Conservation (phyloP, 129 eudicot genomes). For the Chrysanthemum makinoi region DNA sequence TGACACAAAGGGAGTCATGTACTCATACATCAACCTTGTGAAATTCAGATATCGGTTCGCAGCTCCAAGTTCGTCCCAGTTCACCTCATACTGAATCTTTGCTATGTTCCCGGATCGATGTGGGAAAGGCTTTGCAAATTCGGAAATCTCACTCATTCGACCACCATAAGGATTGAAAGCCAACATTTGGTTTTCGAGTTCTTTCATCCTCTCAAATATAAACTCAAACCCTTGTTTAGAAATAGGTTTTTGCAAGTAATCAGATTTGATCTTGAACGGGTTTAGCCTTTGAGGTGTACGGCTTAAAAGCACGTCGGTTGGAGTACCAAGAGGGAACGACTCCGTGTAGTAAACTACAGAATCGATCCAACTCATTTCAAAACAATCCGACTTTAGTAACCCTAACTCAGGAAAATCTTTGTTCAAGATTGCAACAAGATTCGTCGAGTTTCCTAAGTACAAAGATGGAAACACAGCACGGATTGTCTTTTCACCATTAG, state of each 20-base stretch:
- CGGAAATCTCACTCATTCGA: slow-evolving; percentile 43
- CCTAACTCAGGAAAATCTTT: slow-evolving; percentile 43
- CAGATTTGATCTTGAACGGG: slow-evolving; percentile 43
- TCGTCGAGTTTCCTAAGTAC: slow-evolving; percentile 35
- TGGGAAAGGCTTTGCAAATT: slow-evolving; percentile 43
- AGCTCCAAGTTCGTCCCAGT: slow-evolving; percentile 37
- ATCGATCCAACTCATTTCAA: slow-evolving; percentile 45
- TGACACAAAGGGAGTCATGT: slow-evolving; percentile 51
- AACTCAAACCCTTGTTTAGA: slow-evolving; percentile 33
- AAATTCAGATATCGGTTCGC: slow-evolving; percentile 25
- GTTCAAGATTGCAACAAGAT: slow-evolving; percentile 28
- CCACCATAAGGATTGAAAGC: slow-evolving; percentile 54
- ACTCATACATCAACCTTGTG: slow-evolving; percentile 33
- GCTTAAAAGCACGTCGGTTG: slow-evolving; percentile 25
- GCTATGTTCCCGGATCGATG: slow-evolving; percentile 41
- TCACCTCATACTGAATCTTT: slow-evolving; percentile 35
- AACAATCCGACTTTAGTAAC: slow-evolving; percentile 34
- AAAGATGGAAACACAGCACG: slow-evolving; percentile 35
- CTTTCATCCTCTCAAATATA: slow-evolving; percentile 31
- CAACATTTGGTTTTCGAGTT: slow-evolving; percentile 26
- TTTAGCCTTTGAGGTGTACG: slow-evolving; percentile 19
- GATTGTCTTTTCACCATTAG: slow-evolving; percentile 19
- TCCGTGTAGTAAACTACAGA: slow-evolving; percentile 30
- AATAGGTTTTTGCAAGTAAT: slow-evolving; percentile 36
- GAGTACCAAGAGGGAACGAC: slow-evolving; percentile 25